Percentiles rank a stretch among this genome's conserved stretches.
These are phyloP conservation scores for Raphanus hybrid DNA, from an alignment of 441 rosid species.

Conservation along the genomic window DNA sequence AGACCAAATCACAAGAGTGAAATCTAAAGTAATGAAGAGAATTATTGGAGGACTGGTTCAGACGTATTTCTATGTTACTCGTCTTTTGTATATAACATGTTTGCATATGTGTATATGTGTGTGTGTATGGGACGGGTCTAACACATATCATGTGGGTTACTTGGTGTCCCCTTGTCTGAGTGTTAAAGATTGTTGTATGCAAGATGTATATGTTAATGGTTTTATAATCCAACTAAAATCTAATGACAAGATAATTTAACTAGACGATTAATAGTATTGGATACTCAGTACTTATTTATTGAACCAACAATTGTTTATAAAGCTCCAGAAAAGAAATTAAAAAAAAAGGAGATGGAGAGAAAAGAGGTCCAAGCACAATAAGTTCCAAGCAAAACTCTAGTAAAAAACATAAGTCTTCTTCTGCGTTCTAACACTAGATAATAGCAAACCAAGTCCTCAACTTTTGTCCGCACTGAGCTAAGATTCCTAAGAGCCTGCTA, in stretches of 20 bases:
- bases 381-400: constrained; percentile 26
- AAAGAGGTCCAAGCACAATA: constrained; percentile 23
- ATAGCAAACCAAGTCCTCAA: constrained; percentile 36
- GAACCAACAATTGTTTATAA: constrained; percentile 6
- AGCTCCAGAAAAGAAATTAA: background rate
- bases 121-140: constrained; percentile 3
- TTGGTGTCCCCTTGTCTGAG: background rate
- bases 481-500: constrained; percentile 34
- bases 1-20: constrained; percentile 8
- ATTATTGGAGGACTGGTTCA: constrained; percentile 1
- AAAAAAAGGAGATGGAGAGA: background rate
- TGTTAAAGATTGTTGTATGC: background rate
- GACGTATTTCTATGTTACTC: background rate
- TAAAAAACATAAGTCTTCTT: constrained; percentile 36
- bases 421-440: constrained; percentile 38
- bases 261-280: background rate
- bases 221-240: background rate
- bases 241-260: background rate
- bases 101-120: background rate
- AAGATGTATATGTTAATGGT: background rate
- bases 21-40: background rate
- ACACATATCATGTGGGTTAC: background rate
- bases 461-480: constrained; percentile 39
- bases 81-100: constrained; percentile 10
- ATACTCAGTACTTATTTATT: background rate